Conservation (phyloP, 1,139 yeast genomes). For the Suhomyces guaymorum region DNA sequence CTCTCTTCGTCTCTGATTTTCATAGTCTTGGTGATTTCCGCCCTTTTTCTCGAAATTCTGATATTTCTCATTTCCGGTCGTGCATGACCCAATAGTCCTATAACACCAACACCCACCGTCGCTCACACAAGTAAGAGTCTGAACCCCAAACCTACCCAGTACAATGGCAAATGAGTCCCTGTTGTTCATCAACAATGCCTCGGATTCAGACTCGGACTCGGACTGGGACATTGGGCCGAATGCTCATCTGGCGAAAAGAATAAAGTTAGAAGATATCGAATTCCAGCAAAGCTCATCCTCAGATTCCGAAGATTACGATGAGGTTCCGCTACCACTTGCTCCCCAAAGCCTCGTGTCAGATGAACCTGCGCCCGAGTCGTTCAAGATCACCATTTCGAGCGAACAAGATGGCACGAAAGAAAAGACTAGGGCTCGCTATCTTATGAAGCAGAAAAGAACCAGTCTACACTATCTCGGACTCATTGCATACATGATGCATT, state of each 20-base stretch:
- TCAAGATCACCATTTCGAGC: slow-evolving; percentile 4
- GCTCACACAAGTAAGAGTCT: no score
- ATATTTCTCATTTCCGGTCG: no score
- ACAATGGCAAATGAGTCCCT: slow-evolving; percentile 10
- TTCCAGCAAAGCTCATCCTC: slow-evolving; percentile 9
- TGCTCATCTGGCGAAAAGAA: slow-evolving; percentile 8
- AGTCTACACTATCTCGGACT: slow-evolving; percentile 31
- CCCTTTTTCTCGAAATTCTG: no score
- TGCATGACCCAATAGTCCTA: no score
- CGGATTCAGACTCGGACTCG: slow-evolving; percentile 9
- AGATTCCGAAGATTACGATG: slow-evolving; percentile 26
- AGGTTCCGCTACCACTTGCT: slow-evolving; percentile 15
- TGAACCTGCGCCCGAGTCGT: slow-evolving; percentile 3
- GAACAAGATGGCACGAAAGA: slow-evolving; percentile 3
- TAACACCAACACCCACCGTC: no score
- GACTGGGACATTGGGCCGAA: not conserved
- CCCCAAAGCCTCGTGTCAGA: not conserved
- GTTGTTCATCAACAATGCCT: slow-evolving; percentile 8
- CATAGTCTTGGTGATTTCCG: no score
- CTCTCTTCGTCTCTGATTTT: no score
- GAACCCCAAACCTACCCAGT: no score
- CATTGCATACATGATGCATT: slow-evolving; percentile 28
- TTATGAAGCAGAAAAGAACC: slow-evolving; percentile 14
- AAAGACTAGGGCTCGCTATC: slow-evolving; percentile 2
- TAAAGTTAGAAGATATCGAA: slow-evolving; percentile 5